phyloP scores from a whole-genome alignment of 2,329 filamentous ascomycete genomes.

The Helotiales sp. region DNA sequence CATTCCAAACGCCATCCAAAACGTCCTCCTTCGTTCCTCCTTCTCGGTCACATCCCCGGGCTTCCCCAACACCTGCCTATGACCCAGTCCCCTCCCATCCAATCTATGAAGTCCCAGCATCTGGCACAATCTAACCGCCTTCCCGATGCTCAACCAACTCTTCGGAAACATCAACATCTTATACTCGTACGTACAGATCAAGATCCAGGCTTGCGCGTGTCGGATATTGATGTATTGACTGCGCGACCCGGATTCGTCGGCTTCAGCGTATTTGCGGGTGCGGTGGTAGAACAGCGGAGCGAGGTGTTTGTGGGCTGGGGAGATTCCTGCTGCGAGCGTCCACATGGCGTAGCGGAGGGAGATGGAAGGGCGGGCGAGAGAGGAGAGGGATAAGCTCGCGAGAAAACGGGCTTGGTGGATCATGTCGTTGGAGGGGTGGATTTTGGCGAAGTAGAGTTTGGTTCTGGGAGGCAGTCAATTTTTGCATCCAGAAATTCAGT shows the following conservation, averaged over 20 bases:
- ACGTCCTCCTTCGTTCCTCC: constrained; percentile 86
- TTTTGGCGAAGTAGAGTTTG: constrained; percentile 84
- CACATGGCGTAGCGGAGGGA: constrained; percentile 92
- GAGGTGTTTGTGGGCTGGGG: constrained; percentile 76
- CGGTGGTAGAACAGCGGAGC: constrained; percentile 87
- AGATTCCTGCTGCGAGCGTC: constrained; percentile 82
- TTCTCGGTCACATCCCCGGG: constrained; percentile 89
- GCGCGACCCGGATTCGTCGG: constrained; percentile 83
- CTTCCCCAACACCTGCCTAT: constrained; percentile 85
- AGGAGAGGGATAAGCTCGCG: constrained; percentile 83
- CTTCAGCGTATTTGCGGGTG: constrained; percentile 84
- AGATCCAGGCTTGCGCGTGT: constrained; percentile 80
- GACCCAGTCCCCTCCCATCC: constrained; percentile 79
- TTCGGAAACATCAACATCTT: constrained; percentile 95
- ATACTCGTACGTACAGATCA: constrained; percentile 85
- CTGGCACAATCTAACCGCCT: constrained; percentile 74
- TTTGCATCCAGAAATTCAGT: no score
- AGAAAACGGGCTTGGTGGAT: constrained; percentile 85
- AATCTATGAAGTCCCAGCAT: constrained; percentile 91
- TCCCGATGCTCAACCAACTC: constrained; percentile 90
- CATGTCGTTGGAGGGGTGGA: constrained; percentile 82
- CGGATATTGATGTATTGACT: constrained; percentile 83
- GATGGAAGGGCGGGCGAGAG: constrained; percentile 80
- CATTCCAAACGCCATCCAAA: constrained; percentile 88
- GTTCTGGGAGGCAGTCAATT: constrained; percentile 56